These are phyloP conservation scores for Crepidotus sp. DNA, from an alignment of 1,284 basidiomycete species.

Conservation along the genomic window DNA sequence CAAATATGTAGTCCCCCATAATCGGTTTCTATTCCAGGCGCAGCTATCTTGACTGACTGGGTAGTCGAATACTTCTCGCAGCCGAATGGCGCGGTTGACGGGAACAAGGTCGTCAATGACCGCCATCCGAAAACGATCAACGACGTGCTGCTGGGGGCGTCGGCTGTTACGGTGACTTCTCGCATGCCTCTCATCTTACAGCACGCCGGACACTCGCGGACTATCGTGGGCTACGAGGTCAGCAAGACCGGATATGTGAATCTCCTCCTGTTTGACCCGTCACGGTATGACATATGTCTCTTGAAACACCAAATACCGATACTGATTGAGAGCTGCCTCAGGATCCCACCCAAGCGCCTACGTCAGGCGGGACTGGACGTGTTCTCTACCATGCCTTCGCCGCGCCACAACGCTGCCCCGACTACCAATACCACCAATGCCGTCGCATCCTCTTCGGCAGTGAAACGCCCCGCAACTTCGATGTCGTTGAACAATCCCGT, in stretches of 20 bases:
- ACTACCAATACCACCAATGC: not conserved
- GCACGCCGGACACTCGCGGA: conserved; percentile 76
- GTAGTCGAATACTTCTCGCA: conserved; percentile 55
- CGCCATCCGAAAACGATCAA: conserved; percentile 30
- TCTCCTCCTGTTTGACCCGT: conserved; percentile 72
- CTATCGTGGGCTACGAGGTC: conserved; percentile 75
- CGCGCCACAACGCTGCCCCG: not conserved
- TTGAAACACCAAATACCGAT: not conserved
- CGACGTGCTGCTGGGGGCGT: conserved; percentile 37
- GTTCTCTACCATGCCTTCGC: conserved; percentile 1
- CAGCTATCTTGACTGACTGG: conserved; percentile 50
- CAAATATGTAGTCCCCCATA: conserved; percentile 7
- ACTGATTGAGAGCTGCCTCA: conserved; percentile 10
- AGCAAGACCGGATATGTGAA: conserved; percentile 47
- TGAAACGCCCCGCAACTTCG: conserved; percentile 10
- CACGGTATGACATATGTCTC: conserved; percentile 47
- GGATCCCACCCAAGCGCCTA: conserved; percentile 18
- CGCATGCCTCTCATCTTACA: conserved; percentile 77
- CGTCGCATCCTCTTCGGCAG: conserved; percentile 7
- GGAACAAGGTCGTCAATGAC: conserved; percentile 17
- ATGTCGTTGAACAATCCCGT: not conserved
- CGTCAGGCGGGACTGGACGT: conserved; percentile 30
- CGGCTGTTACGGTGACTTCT: conserved; percentile 46
- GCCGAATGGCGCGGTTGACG: conserved; percentile 19
- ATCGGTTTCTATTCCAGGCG: conserved; percentile 27